phyloP scores from a whole-genome alignment of 495 filamentous ascomycete species.

The Neurospora sp. region DNA sequence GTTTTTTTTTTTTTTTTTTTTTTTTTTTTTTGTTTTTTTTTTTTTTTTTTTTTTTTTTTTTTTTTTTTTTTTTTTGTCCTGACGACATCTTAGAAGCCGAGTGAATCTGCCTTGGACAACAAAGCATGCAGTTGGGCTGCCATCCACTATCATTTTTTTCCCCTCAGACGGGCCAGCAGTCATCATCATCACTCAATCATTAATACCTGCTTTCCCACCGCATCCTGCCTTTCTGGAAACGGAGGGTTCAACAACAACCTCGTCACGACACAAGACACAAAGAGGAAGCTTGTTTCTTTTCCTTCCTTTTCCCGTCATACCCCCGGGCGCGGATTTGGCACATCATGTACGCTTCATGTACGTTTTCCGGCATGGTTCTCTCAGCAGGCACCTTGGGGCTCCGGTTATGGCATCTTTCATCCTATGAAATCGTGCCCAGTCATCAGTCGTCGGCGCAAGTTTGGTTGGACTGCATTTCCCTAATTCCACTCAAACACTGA shows the following conservation, averaged over 20 bases:
- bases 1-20: too few species aligned
- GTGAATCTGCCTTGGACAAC: not conserved
- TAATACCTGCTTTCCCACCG: not conserved
- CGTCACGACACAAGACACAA: not conserved
- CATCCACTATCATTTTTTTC: not conserved
- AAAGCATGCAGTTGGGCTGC: not conserved
- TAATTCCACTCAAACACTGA: constrained; percentile 16
- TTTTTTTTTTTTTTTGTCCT: too few species aligned
- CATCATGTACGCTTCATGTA: constrained; percentile 18
- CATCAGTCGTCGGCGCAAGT: constrained; percentile 27
- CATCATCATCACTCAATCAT: not conserved
- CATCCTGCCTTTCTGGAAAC: not conserved
- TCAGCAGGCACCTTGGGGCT: constrained; percentile 15
- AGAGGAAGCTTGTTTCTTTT: not conserved
- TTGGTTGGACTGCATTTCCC: constrained; percentile 24
- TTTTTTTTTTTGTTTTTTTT: too few species aligned
- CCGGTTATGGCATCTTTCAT: constrained; percentile 17
- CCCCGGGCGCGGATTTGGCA: constrained; percentile 9
- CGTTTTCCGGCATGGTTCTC: constrained; percentile 16
- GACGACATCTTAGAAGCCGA: not conserved
- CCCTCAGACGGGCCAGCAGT: not conserved
- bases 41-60: too few species aligned
- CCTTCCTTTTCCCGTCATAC: not conserved
- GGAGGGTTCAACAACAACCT: not conserved
- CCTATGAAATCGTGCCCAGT: constrained; percentile 32